These are phyloP conservation scores for Phialemoniopsis sp. DNA, from an alignment of 2,329 filamentous ascomycete species.

Conservation along the genomic window DNA sequence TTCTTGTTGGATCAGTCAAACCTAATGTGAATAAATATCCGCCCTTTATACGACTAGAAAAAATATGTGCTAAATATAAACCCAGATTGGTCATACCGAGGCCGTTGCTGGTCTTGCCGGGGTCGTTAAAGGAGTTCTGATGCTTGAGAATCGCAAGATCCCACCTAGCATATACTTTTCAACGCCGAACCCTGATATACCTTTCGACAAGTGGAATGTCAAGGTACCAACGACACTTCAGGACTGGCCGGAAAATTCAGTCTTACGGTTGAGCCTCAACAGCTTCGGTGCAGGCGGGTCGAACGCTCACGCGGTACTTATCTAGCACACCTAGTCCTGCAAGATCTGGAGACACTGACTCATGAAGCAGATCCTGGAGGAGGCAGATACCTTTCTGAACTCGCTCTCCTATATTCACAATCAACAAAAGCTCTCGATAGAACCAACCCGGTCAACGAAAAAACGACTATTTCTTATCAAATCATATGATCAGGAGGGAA, in stretches of 20 bases:
- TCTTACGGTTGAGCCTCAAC: slow-evolving; percentile 22
- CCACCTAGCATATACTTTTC: slow-evolving; percentile 32
- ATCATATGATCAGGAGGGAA: too few relatives aligned
- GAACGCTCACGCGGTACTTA: slow-evolving; percentile 28
- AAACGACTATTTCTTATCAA: too few relatives aligned
- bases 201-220: slow-evolving; percentile 17
- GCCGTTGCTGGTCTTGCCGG: slow-evolving; percentile 34
- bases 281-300: slow-evolving; percentile 29
- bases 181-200: slow-evolving; percentile 21
- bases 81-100: slow-evolving; percentile 39
- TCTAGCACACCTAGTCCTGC: too few relatives aligned
- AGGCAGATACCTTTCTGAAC: too few relatives aligned
- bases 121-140: slow-evolving; percentile 38
- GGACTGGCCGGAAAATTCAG: slow-evolving; percentile 21
- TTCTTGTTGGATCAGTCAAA: too few relatives aligned
- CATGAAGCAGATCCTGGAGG: not conserved
- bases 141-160: slow-evolving; percentile 31
- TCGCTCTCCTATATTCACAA: too few relatives aligned
- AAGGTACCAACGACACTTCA: slow-evolving; percentile 20
- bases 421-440: too few relatives aligned
- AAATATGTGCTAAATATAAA: slow-evolving; percentile 24
- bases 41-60: too few relatives aligned
- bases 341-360: too few relatives aligned
- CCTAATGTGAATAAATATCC: too few relatives aligned
- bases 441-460: too few relatives aligned